Percentiles rank a stretch among this genome's conserved stretches.
These are phyloP conservation scores for Acidomyces sp. DNA, from an alignment of 495 filamentous ascomycete species.

Conservation along the genomic window DNA sequence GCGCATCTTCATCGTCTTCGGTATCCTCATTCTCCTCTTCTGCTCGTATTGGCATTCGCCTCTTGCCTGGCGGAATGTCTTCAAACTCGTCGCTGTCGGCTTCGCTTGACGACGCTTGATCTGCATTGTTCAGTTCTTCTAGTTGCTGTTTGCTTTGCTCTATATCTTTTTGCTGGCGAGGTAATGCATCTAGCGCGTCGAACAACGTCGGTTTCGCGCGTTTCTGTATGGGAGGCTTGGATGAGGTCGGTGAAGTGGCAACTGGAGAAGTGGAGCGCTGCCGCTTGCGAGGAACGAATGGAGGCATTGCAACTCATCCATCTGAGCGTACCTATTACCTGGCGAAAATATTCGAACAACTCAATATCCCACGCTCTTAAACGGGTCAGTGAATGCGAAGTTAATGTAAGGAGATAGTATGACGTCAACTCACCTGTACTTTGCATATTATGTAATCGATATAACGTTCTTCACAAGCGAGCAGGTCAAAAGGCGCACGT, in stretches of 20 bases:
- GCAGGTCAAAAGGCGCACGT: too few species aligned
- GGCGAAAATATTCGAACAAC: neutral
- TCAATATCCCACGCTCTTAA: too few species aligned
- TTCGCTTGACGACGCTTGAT: conserved; percentile 50
- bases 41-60: conserved; percentile 17
- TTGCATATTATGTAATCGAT: too few species aligned
- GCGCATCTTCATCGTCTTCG: conserved; percentile 44
- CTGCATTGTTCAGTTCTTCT: conserved; percentile 39
- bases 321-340: neutral
- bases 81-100: conserved; percentile 46
- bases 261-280: conserved; percentile 19
- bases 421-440: too few species aligned
- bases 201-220: conserved; percentile 32
- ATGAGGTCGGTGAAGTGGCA: conserved; percentile 17
- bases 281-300: conserved; percentile 25
- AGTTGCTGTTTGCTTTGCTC: conserved; percentile 38
- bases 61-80: conserved; percentile 34
- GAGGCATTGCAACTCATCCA: conserved; percentile 21
- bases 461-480: too few species aligned
- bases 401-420: too few species aligned
- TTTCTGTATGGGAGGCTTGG: conserved; percentile 8
- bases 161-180: conserved; percentile 34
- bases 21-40: conserved; percentile 20
- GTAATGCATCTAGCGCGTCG: conserved; percentile 50
- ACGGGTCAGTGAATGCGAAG: too few species aligned